Conservation (phyloP, 106 monocot genomes). For the Dioscorea zingiberensis region DNA sequence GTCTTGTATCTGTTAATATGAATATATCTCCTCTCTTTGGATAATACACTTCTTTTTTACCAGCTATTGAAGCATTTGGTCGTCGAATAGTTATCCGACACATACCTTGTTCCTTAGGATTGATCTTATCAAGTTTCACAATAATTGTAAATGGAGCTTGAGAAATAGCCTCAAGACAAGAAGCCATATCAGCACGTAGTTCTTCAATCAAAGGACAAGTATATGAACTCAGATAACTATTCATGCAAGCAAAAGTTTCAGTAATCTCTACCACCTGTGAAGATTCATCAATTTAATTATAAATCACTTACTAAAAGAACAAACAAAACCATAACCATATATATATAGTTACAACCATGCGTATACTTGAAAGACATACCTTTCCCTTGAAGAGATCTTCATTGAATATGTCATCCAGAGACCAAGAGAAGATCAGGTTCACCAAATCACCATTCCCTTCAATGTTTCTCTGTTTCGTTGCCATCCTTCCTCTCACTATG, state of each 20-base stretch:
- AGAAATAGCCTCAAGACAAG: conserved; percentile 10
- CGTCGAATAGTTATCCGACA: background rate
- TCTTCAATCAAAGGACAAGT: no score
- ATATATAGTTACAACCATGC: no score
- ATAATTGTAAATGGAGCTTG: conserved; percentile 24
- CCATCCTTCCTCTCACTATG: background rate
- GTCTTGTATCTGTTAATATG: conserved; percentile 14
- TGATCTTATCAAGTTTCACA: background rate
- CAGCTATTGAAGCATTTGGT: no score
- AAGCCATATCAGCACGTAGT: no score
- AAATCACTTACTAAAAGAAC: no score
- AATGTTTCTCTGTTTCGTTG: no score
- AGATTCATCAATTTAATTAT: background rate
- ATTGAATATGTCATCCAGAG: no score
- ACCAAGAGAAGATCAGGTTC: no score
- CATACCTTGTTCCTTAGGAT: background rate
- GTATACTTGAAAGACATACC: background rate
- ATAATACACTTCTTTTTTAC: background rate
- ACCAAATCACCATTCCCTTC: background rate
- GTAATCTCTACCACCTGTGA: conserved; percentile 32
- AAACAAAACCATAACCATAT: no score
- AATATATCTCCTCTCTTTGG: conserved; percentile 20
- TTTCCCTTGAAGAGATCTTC: conserved; percentile 10
- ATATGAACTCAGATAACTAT: no score
- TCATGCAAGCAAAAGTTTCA: no score